Evolutionary conservation across 2,329 filamentous ascomycete species (phyloP).

Genomic region (Cladosporium cucumerinum): DNA sequence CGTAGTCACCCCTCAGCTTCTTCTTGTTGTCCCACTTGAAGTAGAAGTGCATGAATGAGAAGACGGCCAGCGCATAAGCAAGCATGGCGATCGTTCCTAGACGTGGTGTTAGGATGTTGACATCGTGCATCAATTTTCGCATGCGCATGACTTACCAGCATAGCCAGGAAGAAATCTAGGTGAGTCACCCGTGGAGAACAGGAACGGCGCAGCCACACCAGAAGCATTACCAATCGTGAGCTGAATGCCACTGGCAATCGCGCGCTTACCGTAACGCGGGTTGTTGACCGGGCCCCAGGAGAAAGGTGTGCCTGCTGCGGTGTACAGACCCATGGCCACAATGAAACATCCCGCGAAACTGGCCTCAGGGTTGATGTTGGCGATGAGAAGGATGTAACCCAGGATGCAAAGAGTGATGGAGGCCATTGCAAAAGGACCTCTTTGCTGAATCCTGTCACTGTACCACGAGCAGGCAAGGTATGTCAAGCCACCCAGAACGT

Average conservation of each 20-base stretch:
- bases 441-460: slow-evolving; percentile 64
- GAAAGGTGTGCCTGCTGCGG: slow-evolving; percentile 6
- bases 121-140: rapidly evolving
- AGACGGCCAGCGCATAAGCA: slow-evolving; percentile 59
- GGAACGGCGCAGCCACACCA: slow-evolving; percentile 71
- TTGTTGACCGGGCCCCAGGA: slow-evolving; percentile 56
- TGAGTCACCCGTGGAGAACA: slow-evolving; percentile 52
- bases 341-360: slow-evolving; percentile 57
- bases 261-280: slow-evolving; percentile 72
- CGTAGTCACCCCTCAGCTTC: slow-evolving; percentile 39
- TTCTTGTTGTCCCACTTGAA: slow-evolving; percentile 38
- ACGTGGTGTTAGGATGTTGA: slow-evolving; percentile 59
- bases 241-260: slow-evolving; percentile 68
- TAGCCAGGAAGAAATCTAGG: slow-evolving; percentile 67
- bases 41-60: slow-evolving; percentile 21
- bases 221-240: slow-evolving; percentile 67
- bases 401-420: slow-evolving; percentile 56
- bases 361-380: slow-evolving; percentile 57
- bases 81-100: slow-evolving; percentile 12
- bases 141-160: slow-evolving; percentile 52
- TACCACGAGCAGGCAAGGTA: slow-evolving; percentile 65
- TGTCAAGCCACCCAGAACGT: slow-evolving; percentile 65
- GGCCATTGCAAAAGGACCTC: slow-evolving; percentile 62
- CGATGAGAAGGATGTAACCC: slow-evolving; percentile 58
- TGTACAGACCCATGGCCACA: slow-evolving; percentile 9